Evolutionary conservation across 495 filamentous ascomycete species (phyloP), one percentile per base, ranked within the genome.

Genomic region (Achaetomiella virescens): DNA sequence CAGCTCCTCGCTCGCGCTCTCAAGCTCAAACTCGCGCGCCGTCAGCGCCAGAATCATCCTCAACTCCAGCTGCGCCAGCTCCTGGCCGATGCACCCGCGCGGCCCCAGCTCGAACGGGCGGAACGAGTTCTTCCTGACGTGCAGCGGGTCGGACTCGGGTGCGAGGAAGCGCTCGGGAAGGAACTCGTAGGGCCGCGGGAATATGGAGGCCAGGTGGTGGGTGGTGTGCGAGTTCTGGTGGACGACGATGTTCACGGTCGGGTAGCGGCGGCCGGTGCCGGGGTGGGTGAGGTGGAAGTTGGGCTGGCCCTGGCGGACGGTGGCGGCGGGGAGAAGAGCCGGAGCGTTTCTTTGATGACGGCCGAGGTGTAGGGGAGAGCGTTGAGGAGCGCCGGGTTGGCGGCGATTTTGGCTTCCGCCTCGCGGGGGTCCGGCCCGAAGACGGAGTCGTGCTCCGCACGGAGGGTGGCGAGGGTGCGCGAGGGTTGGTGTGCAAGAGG

Each of bases 81-180:
- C 75, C 59, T 81, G 76, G 0, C 77, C 78, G 25, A 81, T 76
- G 42, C 79, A 80, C 44, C 69, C 70, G 27, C 76, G 63, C 1
- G 75, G 77, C 0, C 79, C 79, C 3, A 69, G 66, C 62, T 76
- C 71, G 35, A 81, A 81, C 1, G 77, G 69, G 17, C 77, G 59
- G 65, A 65, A 79, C 4, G 70, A 65, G 45, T 69, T 71, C 37
- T 69, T 68, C 1, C 49, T 36, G 0, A 64, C 55, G 36, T 67
- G 59, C 33, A 70, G 40, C 3, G 60, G 57, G 33, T 71, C 61
- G 17, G 37, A 54, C 29, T 63, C 61, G 11, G 48, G 52, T 2
- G 57, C 49, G 11, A 74, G 61, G 27, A 65, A 80, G 1, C 77
- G 68, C 55, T 78, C 72, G 11, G 78, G 78, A 18, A 73, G 22